Base-by-base conservation (phyloP, 305 asterid species). In the Solanum hybrid region DNA sequence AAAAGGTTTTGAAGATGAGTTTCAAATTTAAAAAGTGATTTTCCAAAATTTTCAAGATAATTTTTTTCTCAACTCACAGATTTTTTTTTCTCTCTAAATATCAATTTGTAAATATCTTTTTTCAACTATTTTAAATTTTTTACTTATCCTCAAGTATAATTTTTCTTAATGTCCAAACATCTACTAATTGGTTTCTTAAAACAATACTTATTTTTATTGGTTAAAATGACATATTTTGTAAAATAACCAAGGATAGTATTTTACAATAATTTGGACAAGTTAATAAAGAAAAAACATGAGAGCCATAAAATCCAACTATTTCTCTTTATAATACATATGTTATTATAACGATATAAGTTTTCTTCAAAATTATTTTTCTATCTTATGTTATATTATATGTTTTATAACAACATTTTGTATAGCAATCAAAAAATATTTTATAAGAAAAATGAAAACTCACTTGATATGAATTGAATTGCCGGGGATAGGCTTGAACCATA, bases 391-490 rank as follows among this genome's bases (percentile, higher is more conserved):
- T 16, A 31, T 31, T 75, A 75, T 29, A 73, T 27, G n/a, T 73
- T 29, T 7, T 29, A 29, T 29, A 14, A 17, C 22, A 31, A 17
- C 12, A 31, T 31, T 16, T 76, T 2, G 5, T 4, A 2, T 8
- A 76, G 12, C 3, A 76, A 10, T 5, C 3, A 76, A 32, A 32
- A 31, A 32, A 16, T 73, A 75, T 75, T 9, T 31, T 76, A 17
- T 75, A 76, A 76, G n/a, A n/a, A 40, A 46, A 81, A 5, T 46
- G 11, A 5, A 5, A 84, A 84, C 92, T 91, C 90, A 92, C 97
- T 32, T 93, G 98, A 93, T 93, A 94, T 20, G 96, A 78, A 71
- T 8, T 72, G 38, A 87, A 91, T 6, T 91, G 94, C 8, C 92
- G 91, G 51, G 90, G 88, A 87, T 90, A 90, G 92, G 91, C 89